A percentile compares a stretch with the other conserved stretches of the same genome.
Conservation (phyloP, 805 yeast genomes). For the Candida methanosorbosa region DNA sequence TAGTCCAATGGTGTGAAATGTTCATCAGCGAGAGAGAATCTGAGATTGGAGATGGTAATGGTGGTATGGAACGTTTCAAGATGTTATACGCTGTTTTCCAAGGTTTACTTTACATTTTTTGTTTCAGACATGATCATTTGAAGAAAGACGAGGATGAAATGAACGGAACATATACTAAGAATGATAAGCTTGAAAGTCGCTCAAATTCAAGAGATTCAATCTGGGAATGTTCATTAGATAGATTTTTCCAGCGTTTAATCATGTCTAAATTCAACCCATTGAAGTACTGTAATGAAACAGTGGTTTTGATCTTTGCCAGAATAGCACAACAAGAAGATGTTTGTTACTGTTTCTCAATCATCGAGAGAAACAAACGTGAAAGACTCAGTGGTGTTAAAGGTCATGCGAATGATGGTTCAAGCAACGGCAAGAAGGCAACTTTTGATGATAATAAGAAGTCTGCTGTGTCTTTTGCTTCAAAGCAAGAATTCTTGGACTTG, state of each 20-base stretch:
- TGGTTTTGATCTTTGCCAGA: slow-evolving; percentile 87
- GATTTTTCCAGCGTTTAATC: slow-evolving; percentile 77
- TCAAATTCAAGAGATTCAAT: too few relatives aligned
- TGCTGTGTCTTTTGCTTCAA: slow-evolving; percentile 31
- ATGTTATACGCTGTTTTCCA: slow-evolving; percentile 88
- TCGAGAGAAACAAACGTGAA: slow-evolving; percentile 80
- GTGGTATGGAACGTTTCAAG: slow-evolving; percentile 87
- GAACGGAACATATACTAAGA: slow-evolving; percentile 3
- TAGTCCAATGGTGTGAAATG: slow-evolving; percentile 75
- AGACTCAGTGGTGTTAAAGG: slow-evolving; percentile 40
- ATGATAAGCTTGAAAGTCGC: slow-evolving; percentile 15
- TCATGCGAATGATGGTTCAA: neutral
- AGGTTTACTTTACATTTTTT: slow-evolving; percentile 82
- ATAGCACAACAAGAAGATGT: slow-evolving; percentile 84
- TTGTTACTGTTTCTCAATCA: slow-evolving; percentile 88
- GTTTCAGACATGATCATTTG: slow-evolving; percentile 69
- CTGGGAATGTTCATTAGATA: slow-evolving; percentile 81
- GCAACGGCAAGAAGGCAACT: neutral
- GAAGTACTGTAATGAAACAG: slow-evolving; percentile 88
- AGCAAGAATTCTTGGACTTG: slow-evolving; percentile 78
- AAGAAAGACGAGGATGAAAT: slow-evolving; percentile 22
- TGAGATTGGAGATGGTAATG: slow-evolving; percentile 55
- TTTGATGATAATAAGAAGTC: neutral
- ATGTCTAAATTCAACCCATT: slow-evolving; percentile 88
- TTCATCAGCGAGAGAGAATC: slow-evolving; percentile 78